phyloP scores from a whole-genome alignment of 192 early-diverging fungal genomes.

The Coemansia guatemalensis region DNA sequence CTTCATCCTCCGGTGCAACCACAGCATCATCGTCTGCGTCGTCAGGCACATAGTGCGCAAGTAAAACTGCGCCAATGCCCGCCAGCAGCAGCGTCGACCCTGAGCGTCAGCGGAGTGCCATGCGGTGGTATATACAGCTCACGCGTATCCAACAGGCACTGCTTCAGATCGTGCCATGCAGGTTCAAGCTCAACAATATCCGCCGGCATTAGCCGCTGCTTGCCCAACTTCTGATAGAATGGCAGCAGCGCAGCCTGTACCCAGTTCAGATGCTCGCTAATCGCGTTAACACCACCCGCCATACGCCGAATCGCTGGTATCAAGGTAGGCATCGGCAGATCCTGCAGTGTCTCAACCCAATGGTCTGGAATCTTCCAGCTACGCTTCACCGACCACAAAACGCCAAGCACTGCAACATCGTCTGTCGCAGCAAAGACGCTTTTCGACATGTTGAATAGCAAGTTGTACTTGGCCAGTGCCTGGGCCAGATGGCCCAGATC shows the following conservation, averaged over 20 bases:
- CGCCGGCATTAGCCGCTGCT: neutral
- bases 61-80: conserved; percentile 24
- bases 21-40: neutral
- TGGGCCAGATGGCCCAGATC: conserved; percentile 10
- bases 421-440: conserved; percentile 1
- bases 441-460: conserved; percentile 24
- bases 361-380: conserved; percentile 15
- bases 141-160: conserved; percentile 7
- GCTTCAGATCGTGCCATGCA: conserved; percentile 11
- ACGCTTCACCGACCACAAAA: neutral
- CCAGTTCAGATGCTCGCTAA: conserved; percentile 19
- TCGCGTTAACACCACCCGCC: conserved; percentile 21
- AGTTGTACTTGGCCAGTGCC: neutral
- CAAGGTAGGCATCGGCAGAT: conserved; percentile 11
- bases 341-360: conserved; percentile 11
- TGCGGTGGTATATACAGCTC: conserved; percentile 21
- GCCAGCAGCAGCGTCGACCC: conserved; percentile 21
- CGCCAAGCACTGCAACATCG: too few species aligned
- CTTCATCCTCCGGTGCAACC: neutral
- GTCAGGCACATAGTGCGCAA: conserved; percentile 6
- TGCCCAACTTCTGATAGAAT: conserved; percentile 15
- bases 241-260: conserved; percentile 17
- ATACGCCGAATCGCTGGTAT: conserved; percentile 7
- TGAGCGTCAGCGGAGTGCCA: conserved; percentile 18
- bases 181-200: neutral